Conservation (phyloP, 768 basidiomycete genomes). For the Heimioporus sp. region DNA sequence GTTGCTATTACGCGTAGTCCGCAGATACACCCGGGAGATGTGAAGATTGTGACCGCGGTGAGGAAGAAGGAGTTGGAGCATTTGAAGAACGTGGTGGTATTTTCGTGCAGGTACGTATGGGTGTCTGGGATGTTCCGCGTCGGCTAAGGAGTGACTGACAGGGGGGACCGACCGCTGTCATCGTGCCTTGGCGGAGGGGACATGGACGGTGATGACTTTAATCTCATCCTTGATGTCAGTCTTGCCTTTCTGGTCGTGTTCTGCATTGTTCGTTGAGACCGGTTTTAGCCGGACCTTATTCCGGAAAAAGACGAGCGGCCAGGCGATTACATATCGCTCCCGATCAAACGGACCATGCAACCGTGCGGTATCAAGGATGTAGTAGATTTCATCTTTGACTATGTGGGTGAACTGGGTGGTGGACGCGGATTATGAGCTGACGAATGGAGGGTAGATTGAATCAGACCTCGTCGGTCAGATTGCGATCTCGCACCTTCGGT, state of each 20-base stretch:
- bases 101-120: conserved; percentile 42
- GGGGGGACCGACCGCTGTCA: conserved; percentile 44
- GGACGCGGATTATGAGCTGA: neutral
- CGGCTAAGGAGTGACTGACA: conserved; percentile 13
- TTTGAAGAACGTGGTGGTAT: conserved; percentile 47
- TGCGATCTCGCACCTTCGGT: conserved; percentile 41
- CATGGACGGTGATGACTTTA: conserved; percentile 52
- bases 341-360: conserved; percentile 29
- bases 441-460: conserved; percentile 22
- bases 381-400: conserved; percentile 48
- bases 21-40: conserved; percentile 51
- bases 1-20: conserved; percentile 52
- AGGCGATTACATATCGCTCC: conserved; percentile 39
- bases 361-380: conserved; percentile 43
- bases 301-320: conserved; percentile 25
- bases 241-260: neutral
- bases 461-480: conserved; percentile 43
- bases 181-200: conserved; percentile 54
- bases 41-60: conserved; percentile 43
- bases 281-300: conserved; percentile 29
- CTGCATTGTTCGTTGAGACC: conserved; percentile 8
- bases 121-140: neutral
- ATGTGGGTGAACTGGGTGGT: conserved; percentile 28
- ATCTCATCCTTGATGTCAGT: conserved; percentile 43
- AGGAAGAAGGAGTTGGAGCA: conserved; percentile 37